Evolutionary conservation across 2,329 filamentous ascomycete genomes (phyloP).

Genomic region (Claviceps spartinae): DNA sequence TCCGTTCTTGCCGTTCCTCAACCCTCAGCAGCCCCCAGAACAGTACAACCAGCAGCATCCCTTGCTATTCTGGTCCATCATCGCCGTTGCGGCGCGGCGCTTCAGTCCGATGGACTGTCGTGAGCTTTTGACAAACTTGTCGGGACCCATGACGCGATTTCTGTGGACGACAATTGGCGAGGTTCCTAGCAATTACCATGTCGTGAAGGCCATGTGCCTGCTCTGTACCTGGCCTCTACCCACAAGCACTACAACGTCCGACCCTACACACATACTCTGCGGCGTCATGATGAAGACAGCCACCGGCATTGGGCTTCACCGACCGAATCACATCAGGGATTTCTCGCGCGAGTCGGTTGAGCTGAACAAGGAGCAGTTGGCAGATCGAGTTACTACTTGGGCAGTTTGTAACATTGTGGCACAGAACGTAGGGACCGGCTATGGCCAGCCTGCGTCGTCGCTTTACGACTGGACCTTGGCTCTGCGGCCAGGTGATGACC

Average conservation of each 20-base stretch:
- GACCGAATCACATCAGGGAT: constrained; percentile 70
- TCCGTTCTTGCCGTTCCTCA: constrained; percentile 64
- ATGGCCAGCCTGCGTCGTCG: constrained; percentile 68
- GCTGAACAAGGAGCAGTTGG: constrained; percentile 64
- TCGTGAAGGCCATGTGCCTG: constrained; percentile 69
- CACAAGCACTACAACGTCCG: constrained; percentile 65
- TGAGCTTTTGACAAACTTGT: constrained; percentile 51
- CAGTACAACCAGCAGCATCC: constrained; percentile 65
- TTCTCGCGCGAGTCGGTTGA: constrained; percentile 65
- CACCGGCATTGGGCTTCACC: constrained; percentile 69
- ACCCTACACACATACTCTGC: constrained; percentile 69
- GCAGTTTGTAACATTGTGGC: constrained; percentile 76
- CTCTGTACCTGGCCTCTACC: constrained; percentile 73
- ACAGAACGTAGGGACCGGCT: constrained; percentile 69
- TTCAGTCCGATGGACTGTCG: constrained; percentile 44
- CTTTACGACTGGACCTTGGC: constrained; percentile 64
- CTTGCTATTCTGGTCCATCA: constrained; percentile 74
- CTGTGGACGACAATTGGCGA: constrained; percentile 67
- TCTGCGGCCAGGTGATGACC: constrained; percentile 44
- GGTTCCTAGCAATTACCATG: constrained; percentile 65
- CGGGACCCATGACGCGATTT: constrained; percentile 54
- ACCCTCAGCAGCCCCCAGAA: constrained; percentile 51
- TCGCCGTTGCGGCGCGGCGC: constrained; percentile 61
- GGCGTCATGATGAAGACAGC: constrained; percentile 81
- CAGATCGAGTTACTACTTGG: constrained; percentile 70